These are phyloP conservation scores for Atkinsonella texensis DNA, from an alignment of 2,329 filamentous ascomycete genomes.

Conservation along the genomic window DNA sequence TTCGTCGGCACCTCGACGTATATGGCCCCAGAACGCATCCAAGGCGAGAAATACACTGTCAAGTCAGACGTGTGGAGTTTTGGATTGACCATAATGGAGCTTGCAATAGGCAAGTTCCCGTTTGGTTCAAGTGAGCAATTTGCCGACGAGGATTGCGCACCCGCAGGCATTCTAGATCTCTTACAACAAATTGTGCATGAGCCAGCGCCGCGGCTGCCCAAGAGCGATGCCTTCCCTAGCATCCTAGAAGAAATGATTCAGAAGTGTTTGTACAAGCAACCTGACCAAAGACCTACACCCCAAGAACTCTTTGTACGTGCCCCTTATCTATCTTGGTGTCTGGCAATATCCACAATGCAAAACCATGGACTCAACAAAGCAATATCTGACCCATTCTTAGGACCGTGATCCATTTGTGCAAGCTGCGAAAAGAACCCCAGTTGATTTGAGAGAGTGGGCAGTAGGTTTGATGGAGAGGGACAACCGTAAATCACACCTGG, in stretches of 20 bases:
- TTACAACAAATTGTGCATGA: constrained; percentile 97
- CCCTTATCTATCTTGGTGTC: not conserved
- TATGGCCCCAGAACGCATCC: constrained; percentile 97
- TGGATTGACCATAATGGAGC: constrained; percentile 86
- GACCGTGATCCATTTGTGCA: constrained; percentile 91
- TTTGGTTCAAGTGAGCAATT: constrained; percentile 66
- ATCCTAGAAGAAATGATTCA: constrained; percentile 96
- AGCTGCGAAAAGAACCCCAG: constrained; percentile 90
- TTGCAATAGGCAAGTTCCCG: constrained; percentile 94
- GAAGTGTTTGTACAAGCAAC: constrained; percentile 84
- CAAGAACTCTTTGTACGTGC: constrained; percentile 71
- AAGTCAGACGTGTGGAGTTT: constrained; percentile 99
- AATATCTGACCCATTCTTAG: constrained; percentile 29
- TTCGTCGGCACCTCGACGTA: constrained; percentile 98
- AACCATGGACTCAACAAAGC: not conserved
- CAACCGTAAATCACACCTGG: constrained; percentile 89
- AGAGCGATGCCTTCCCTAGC: constrained; percentile 91
- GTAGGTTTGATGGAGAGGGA: constrained; percentile 87
- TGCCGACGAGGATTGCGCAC: constrained; percentile 65
- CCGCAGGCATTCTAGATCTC: constrained; percentile 89
- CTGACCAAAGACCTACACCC: constrained; percentile 80
- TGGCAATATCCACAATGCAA: not conserved
- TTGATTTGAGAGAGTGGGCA: constrained; percentile 88
- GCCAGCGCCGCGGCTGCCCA: constrained; percentile 81
- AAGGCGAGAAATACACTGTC: constrained; percentile 92